Base-by-base conservation (phyloP, 208 protist species). In the Trypanosoma cruzi region DNA sequence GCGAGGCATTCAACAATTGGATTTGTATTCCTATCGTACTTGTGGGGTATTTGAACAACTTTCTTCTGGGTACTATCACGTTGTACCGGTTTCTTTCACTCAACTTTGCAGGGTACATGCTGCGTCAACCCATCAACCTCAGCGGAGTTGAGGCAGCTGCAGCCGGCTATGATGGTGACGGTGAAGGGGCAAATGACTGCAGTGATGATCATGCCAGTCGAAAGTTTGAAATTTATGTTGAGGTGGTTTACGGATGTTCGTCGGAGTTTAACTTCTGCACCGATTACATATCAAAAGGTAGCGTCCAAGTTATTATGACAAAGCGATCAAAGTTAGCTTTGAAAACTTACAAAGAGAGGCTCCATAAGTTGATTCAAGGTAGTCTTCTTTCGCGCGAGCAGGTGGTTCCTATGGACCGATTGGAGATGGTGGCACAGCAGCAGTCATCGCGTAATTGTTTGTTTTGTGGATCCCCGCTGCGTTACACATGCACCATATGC, bases 231-330 rank as follows among this genome's bases (percentile, higher is more conserved):
- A 61, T 95, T 16, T 68, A 76, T 36, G 81, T 95, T 24, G 84
- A 95, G 53, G 76, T 93, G 13, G 86, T 95, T 1, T 95, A 95
- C 68, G 89, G 89, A n/a, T 92, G 89, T 73, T 73, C 75, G 13
- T 64, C 79, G 0, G 84, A 95, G 59, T 73, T 78, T 24, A 86
- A 77, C 65, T 95, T 89, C 64, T 93, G 89, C 77, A 90, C 82
- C 0, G 83, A 89, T 26, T 88, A 86, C 57, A 89, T 95, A 40
- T 64, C 84, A 44, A 84, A 80, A 31, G 89, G 89, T 7, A 32
- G 26, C 28, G 84, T 82, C 24, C 58, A 76, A 20, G 34, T 95
- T 61, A 49, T 74, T 20, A 79, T 91, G 73, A 77, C 76, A 26
- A 57, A 79, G 22, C 44, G 64, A 42, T 82, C 82, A 0, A 84